A percentile compares a stretch with the other conserved stretches of the same genome.
Evolutionary conservation across 192 early-diverging fungal genomes (phyloP).

Genomic region (Chytriomyces sp.): DNA sequence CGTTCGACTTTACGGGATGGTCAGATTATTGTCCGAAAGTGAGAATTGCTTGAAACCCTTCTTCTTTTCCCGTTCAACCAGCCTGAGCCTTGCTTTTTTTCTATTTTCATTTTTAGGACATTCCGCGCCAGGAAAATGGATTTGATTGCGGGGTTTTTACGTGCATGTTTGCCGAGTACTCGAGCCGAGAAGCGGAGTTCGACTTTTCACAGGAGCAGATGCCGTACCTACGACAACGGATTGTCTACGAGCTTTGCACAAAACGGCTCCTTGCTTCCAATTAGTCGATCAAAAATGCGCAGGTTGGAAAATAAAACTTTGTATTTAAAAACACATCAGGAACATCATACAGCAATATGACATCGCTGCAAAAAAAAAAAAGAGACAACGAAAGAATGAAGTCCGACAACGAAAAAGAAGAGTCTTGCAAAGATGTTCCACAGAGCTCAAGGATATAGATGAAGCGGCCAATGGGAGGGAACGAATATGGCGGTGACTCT

Average conservation of each 20-base stretch:
- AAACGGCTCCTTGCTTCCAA: background rate
- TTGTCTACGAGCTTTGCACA: slow-evolving; percentile 73
- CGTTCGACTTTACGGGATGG: slow-evolving; percentile 74
- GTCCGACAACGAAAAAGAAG: too few species aligned
- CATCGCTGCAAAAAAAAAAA: too few species aligned
- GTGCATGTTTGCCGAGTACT: slow-evolving; percentile 82
- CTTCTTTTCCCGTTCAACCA: background rate
- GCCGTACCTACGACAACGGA: slow-evolving; percentile 69
- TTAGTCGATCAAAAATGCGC: too few species aligned
- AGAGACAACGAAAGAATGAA: too few species aligned
- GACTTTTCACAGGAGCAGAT: slow-evolving; percentile 78
- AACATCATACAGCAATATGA: too few species aligned
- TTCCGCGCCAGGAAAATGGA: slow-evolving; percentile 84
- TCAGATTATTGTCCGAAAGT: slow-evolving; percentile 59
- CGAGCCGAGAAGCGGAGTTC: slow-evolving; percentile 64
- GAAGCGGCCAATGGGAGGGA: too few species aligned
- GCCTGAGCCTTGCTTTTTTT: background rate
- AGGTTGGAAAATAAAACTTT: too few species aligned
- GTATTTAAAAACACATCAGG: too few species aligned
- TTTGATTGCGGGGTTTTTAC: slow-evolving; percentile 97
- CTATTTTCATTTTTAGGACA: slow-evolving; percentile 55
- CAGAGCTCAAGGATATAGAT: too few species aligned
- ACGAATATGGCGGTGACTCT: background rate
- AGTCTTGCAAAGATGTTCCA: too few species aligned
- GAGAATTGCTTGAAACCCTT: background rate